Conservation (phyloP, 2,329 filamentous ascomycete genomes). For the Alternaria longipes region DNA sequence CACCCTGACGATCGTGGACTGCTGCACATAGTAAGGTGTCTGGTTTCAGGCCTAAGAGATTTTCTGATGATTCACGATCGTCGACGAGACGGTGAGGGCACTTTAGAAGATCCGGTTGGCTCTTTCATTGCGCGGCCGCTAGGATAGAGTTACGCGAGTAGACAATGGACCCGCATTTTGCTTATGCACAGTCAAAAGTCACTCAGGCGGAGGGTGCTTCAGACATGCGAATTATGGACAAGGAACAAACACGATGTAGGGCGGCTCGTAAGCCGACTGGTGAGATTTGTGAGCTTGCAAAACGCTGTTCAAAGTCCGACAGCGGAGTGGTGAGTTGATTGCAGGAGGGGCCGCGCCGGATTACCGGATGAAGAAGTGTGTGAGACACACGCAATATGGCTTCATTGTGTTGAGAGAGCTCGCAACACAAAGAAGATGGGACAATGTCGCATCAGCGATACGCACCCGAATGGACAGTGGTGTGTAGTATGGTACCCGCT, state of each 20-base stretch:
- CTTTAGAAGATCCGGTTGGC: conserved; percentile 32
- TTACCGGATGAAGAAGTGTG: conserved; percentile 24
- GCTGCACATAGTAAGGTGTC: conserved; percentile 31
- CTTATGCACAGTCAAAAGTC: conserved; percentile 22
- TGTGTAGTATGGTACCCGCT: conserved; percentile 27
- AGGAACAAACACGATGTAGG: conserved; percentile 20
- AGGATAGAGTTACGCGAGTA: conserved; percentile 22
- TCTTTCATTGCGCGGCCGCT: conserved; percentile 16
- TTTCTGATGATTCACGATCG: conserved; percentile 19
- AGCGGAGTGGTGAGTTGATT: conserved; percentile 16
- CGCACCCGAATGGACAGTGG: conserved; percentile 29
- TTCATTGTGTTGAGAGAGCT: conserved; percentile 30
- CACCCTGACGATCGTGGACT: conserved; percentile 25
- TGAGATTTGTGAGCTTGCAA: conserved; percentile 25
- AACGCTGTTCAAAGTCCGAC: conserved; percentile 11
- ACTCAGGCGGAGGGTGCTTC: conserved; percentile 20
- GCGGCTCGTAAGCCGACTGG: conserved; percentile 29
- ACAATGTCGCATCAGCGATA: conserved; percentile 30
- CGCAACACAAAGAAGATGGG: conserved; percentile 21
- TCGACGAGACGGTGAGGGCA: conserved; percentile 32
- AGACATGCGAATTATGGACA: conserved; percentile 26
- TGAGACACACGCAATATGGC: conserved; percentile 31
- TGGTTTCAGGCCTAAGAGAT: conserved; percentile 16
- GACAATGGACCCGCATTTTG: conserved; percentile 30
- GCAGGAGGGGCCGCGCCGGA: conserved; percentile 26